Evolutionary conservation across 305 asterid genomes (phyloP), one percentile per base, ranked within the genome.

Genomic region (Fraxinus latifolia): DNA sequence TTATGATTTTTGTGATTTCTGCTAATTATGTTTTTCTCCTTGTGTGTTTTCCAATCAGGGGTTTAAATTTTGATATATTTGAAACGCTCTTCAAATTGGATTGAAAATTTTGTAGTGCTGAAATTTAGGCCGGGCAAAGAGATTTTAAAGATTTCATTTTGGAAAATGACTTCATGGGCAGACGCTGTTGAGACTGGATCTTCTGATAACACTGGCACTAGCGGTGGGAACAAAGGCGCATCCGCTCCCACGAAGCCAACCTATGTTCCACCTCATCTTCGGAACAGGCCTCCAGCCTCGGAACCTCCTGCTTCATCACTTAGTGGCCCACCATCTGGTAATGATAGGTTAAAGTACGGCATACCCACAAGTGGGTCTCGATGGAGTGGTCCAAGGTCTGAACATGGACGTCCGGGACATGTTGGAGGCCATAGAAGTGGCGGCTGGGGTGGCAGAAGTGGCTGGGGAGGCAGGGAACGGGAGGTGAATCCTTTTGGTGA

Each of bases 181-280:
- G 98, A 91, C 79, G 90, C 92, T 72, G 91, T 88, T 77, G 98
- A 91, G 82, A 90, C 87, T 47, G 90, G 86, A 77, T 87, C 90
- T 80, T 83, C 89, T 27, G 90, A 84, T 50, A 85, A 86, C 78
- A 86, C 84, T 19, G 92, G 90, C 27, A 82, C 87, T 5, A 87
- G 87, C 83, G 84, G 86, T 60, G 89, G 80, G 79, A 84, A 79
- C 44, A 89, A 87, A 42, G 85, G 88, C 47, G 78, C 86, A 79
- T 87, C 89, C 14, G 90, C 89, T 83, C 86, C 89, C 17, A 77
- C 84, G 5, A 94, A 88, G 90, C 80, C 97, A 0, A 77, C 96
- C 2, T 92, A 94, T 80, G 93, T 94, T 25, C 97, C 97, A 4
- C 98, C 96, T 0, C 98, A 94, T 81, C 95, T 94, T 77, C 87